Conservation (phyloP, 768 basidiomycete genomes). For the Mycena sanguinolenta region DNA sequence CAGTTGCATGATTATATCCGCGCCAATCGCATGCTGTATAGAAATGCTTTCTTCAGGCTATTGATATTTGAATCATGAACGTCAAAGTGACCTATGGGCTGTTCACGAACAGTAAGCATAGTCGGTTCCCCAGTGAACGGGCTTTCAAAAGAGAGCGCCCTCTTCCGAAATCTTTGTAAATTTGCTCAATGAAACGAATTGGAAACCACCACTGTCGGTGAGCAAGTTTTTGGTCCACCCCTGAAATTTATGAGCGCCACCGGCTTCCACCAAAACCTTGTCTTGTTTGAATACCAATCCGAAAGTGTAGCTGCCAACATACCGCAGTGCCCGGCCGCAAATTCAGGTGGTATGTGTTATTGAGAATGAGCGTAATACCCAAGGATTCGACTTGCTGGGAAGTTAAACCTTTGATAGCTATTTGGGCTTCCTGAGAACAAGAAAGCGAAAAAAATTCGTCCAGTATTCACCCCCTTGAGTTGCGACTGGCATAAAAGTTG, state of each 20-base stretch:
- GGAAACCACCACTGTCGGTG: constrained; percentile 78
- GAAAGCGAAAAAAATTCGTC: not conserved
- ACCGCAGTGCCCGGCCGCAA: constrained; percentile 78
- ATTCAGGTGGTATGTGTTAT: constrained; percentile 90
- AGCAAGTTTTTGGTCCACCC: constrained; percentile 89
- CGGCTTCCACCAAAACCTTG: constrained; percentile 76
- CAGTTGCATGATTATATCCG: constrained; percentile 95
- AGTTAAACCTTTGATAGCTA: constrained; percentile 90
- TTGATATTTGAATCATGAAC: not conserved
- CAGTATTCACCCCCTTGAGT: constrained; percentile 80
- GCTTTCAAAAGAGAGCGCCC: constrained; percentile 86
- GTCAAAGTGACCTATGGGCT: constrained; percentile 26
- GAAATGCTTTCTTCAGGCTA: constrained; percentile 93
- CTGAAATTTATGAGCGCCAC: constrained; percentile 92
- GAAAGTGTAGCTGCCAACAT: too few species aligned
- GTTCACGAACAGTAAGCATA: constrained; percentile 79
- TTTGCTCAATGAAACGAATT: constrained; percentile 86
- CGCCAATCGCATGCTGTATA: constrained; percentile 84
- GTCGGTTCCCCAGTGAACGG: constrained; percentile 91
- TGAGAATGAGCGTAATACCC: constrained; percentile 86
- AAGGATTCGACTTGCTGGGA: constrained; percentile 86
- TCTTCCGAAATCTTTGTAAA: constrained; percentile 91
- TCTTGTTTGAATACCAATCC: too few species aligned
- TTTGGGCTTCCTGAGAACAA: constrained; percentile 1
- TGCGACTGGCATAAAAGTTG: constrained; percentile 95